Conservation (phyloP, 768 basidiomycete species). For the Mycena galericulata region DNA sequence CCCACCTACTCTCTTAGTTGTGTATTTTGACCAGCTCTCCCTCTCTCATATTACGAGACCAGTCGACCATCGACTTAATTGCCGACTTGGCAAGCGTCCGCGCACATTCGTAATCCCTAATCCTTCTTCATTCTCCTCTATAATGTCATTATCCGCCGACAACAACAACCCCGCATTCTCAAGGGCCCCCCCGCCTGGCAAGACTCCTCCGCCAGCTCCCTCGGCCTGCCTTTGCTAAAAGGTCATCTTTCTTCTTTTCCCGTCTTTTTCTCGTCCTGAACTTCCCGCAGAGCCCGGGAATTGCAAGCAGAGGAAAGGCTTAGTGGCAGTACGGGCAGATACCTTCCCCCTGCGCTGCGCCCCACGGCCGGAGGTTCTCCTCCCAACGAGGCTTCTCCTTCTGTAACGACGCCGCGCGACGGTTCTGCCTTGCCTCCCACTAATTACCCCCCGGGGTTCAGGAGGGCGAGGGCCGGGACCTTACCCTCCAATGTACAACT, state of each 20-base stretch:
- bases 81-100: slow-evolving; percentile 47
- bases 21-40: slow-evolving; percentile 5
- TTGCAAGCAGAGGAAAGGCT: slow-evolving; percentile 83
- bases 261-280: slow-evolving; percentile 35
- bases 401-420: slow-evolving; percentile 70
- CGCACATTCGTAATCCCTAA: slow-evolving; percentile 82
- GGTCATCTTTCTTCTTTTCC: slow-evolving; percentile 55
- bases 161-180: slow-evolving; percentile 79
- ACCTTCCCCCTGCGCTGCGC: slow-evolving; percentile 86
- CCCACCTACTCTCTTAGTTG: slow-evolving; percentile 17
- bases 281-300: slow-evolving; percentile 77
- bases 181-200: slow-evolving; percentile 82
- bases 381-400: slow-evolving; percentile 73
- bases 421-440: slow-evolving; percentile 71
- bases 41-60: slow-evolving; percentile 41
- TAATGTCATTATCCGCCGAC: slow-evolving; percentile 94
- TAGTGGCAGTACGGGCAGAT: slow-evolving; percentile 66
- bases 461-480: slow-evolving; percentile 97
- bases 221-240: slow-evolving; percentile 91
- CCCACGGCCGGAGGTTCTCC: slow-evolving; percentile 79
- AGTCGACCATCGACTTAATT: slow-evolving; percentile 47
- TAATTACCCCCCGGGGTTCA: slow-evolving; percentile 87
- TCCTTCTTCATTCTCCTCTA: slow-evolving; percentile 74
- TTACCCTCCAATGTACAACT: slow-evolving; percentile 95
- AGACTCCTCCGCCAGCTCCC: slow-evolving; percentile 91